Conservation (phyloP, 306 rosid species). For the Malus orientalis region DNA sequence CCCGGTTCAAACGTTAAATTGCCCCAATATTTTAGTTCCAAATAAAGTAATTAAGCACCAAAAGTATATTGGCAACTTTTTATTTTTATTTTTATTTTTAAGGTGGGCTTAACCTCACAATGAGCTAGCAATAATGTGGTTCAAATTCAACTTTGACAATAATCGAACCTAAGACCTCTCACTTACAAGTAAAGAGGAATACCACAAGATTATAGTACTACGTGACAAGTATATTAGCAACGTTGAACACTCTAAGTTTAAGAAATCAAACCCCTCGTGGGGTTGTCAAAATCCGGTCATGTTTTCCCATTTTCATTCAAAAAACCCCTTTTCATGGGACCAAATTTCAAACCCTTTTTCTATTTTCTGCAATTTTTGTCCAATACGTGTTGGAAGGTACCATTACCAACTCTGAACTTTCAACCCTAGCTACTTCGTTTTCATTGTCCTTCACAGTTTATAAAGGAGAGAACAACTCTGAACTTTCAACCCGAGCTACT, state of each 20-base stretch:
- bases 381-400: conserved; percentile 23
- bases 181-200: no score
- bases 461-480: background rate
- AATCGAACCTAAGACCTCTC: no score
- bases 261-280: conserved; percentile 14
- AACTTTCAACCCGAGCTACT: background rate
- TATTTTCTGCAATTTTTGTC: conserved; percentile 18
- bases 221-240: background rate
- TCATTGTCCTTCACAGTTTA: background rate
- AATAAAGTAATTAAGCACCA: background rate
- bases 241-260: conserved; percentile 3
- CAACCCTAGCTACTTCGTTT: background rate
- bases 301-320: background rate
- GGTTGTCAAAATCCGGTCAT: background rate
- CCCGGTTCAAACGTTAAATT: background rate
- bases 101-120: no score
- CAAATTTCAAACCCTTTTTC: background rate
- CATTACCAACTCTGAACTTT: background rate
- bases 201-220: no score
- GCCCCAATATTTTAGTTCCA: background rate
- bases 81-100: no score
- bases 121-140: no score
- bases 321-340: background rate
- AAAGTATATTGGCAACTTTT: no score
- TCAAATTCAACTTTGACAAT: no score